Conservation (phyloP, 371 early-diverging fungal genomes). For the Lichtheimia ornata region DNA sequence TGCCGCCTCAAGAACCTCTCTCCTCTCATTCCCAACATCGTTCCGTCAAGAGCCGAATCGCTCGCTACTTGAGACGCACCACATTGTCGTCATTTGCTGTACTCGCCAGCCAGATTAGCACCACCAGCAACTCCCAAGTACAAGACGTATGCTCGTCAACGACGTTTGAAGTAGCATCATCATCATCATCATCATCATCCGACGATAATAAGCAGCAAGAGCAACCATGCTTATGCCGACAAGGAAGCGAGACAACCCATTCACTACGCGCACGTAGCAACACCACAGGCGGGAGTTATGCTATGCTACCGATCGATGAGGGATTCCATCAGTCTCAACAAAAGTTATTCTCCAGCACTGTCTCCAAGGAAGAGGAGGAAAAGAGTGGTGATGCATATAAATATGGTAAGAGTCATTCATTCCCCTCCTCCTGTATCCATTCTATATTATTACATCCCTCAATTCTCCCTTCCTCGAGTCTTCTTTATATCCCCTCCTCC, state of each 20-base stretch:
- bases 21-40: neutral
- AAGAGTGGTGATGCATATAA: no score
- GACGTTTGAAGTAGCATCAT: neutral
- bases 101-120: neutral
- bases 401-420: no score
- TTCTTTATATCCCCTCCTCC: no score
- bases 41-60: conserved; percentile 5
- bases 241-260: no score
- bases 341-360: conserved; percentile 4
- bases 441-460: neutral
- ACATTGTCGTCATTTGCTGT: neutral
- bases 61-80: neutral
- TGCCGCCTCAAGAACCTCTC: no score
- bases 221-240: neutral
- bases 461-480: neutral
- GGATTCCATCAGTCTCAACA: conserved; percentile 26
- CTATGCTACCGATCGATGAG: conserved; percentile 18
- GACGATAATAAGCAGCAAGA: neutral
- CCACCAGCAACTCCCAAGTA: neutral
- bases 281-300: conserved; percentile 3
- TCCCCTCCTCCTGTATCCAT: no score
- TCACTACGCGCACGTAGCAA: no score
- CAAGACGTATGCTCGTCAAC: no score
- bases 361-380: no score
- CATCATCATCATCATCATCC: neutral